Evolutionary conservation across 2,329 filamentous ascomycete species (phyloP), one percentile per base, ranked within the genome.

Genomic region (Pseudogymnoascus sp.): DNA sequence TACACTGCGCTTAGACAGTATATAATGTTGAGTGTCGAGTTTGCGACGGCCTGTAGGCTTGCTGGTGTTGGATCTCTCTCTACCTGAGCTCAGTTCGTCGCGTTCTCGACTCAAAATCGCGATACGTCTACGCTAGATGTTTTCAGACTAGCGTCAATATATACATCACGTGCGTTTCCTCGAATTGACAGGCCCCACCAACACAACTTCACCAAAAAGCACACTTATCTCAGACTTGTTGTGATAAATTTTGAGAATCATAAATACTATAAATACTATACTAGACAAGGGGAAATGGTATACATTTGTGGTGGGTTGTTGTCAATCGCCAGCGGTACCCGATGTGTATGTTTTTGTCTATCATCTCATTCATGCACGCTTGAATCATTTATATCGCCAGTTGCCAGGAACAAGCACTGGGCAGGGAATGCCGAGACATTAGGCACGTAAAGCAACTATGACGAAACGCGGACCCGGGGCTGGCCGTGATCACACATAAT

Each of bases 51-150:
- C 28, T 55, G 28, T 18, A 18, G 49, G 49, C 49, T 55, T 55
- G 49, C 11, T 55, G 28, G 28, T 55, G 49, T 33, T 55, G 25
- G 28, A 33, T 55, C 5, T 14, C 12, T 31, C 16, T 60, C 9
- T 60, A 23, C 33, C 58, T 38, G 58, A 41, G 25, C 35, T 60
- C 35, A 38, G 33, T 41, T 60, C 35, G 58, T 60, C 58, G 58
- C 58, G 58, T 60, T 41, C 58, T 40, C 33, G 38, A 38, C 35
- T 60, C 58, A 60, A 60, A 60, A 60, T 60, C 58, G 58, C 58
- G 58, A 60, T 60, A 40, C 35, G 18, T 40, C 25, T 21, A 16
- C 58, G 21, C 58, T 60, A 60, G 33, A n/a, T 41, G 38, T n/a
- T 60, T 60, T 14, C 16, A n/a, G 58, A 41, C 58, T 60, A 60